phyloP scores from a whole-genome alignment of 2,329 filamentous ascomycete species.

The Hirsutella minnesotensis region DNA sequence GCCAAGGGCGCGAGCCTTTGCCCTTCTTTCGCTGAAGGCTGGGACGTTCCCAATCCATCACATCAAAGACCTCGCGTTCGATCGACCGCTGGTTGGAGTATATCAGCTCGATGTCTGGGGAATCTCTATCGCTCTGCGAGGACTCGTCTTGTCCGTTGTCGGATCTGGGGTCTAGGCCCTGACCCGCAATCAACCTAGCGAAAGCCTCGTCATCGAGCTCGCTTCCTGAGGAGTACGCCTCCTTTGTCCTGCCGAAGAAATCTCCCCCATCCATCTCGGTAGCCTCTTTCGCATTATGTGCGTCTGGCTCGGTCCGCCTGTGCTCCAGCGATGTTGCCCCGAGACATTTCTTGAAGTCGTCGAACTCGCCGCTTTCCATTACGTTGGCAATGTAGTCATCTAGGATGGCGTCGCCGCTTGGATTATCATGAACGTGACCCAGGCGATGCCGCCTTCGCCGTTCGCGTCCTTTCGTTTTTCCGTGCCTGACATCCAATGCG shows the following conservation, averaged over 20 bases:
- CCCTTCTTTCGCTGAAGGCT: conserved; percentile 50
- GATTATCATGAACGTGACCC: conserved; percentile 2
- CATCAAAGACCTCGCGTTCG: conserved; percentile 58
- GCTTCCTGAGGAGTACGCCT: too few relatives aligned
- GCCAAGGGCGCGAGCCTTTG: conserved; percentile 48
- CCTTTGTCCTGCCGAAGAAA: too few relatives aligned
- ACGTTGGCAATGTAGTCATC: conserved; percentile 65
- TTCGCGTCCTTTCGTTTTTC: not conserved
- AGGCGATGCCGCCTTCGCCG: not conserved
- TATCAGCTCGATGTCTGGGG: not conserved
- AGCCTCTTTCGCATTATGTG: not conserved
- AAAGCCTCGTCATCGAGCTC: not conserved
- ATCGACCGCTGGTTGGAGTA: not conserved
- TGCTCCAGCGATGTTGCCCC: conserved; percentile 4
- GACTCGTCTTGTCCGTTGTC: too few relatives aligned
- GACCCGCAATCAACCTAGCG: not conserved
- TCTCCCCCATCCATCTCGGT: too few relatives aligned
- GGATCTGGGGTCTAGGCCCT: not conserved
- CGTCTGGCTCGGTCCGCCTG: not conserved
- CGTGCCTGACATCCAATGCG: not conserved
- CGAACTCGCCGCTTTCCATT: conserved; percentile 36
- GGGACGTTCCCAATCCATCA: conserved; percentile 71
- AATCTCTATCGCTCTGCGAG: not conserved
- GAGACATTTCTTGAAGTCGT: conserved; percentile 34
- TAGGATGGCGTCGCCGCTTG: conserved; percentile 37